These are phyloP conservation scores for Hyphopichia homilentoma DNA, from an alignment of 805 yeast genomes.

Conservation along the genomic window DNA sequence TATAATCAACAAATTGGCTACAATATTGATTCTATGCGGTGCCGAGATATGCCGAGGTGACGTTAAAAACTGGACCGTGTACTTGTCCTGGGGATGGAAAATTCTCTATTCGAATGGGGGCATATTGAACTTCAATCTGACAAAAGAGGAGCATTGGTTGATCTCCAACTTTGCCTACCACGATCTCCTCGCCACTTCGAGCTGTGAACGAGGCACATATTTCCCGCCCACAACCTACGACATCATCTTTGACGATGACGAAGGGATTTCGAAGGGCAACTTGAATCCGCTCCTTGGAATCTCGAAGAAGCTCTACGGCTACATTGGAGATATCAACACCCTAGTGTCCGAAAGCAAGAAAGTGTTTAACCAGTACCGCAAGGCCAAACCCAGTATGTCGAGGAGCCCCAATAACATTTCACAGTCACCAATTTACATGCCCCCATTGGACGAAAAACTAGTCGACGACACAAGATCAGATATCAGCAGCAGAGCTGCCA, in stretches of 20 bases:
- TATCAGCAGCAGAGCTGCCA: slow-evolving; percentile 19
- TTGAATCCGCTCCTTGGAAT: slow-evolving; percentile 73
- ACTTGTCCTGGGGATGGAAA: slow-evolving; percentile 62
- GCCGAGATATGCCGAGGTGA: slow-evolving; percentile 84
- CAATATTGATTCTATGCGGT: slow-evolving; percentile 65
- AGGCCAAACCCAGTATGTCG: slow-evolving; percentile 1
- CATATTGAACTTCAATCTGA: slow-evolving; percentile 45
- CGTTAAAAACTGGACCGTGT: slow-evolving; percentile 68
- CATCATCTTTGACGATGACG: slow-evolving; percentile 38
- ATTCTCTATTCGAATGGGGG: slow-evolving; percentile 64
- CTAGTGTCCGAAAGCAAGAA: slow-evolving; percentile 52
- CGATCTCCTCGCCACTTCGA: slow-evolving; percentile 65
- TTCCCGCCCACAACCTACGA: slow-evolving; percentile 62
- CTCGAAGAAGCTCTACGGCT: slow-evolving; percentile 61
- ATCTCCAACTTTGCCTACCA: slow-evolving; percentile 79
- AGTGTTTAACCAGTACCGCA: slow-evolving; percentile 10
- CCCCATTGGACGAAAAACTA: slow-evolving; percentile 1
- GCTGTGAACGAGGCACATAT: slow-evolving; percentile 58
- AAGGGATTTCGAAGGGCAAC: slow-evolving; percentile 35
- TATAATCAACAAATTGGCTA: slow-evolving; percentile 52
- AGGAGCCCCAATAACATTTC: slow-evolving; percentile 6
- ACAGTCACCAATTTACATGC: slow-evolving; percentile 14
- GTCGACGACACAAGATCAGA: slow-evolving; percentile 17
- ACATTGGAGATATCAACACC: slow-evolving; percentile 65
- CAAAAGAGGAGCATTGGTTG: slow-evolving; percentile 66